Base-by-base conservation (phyloP, 1,284 basidiomycete genomes). In the Mrakiaceae sp. region DNA sequence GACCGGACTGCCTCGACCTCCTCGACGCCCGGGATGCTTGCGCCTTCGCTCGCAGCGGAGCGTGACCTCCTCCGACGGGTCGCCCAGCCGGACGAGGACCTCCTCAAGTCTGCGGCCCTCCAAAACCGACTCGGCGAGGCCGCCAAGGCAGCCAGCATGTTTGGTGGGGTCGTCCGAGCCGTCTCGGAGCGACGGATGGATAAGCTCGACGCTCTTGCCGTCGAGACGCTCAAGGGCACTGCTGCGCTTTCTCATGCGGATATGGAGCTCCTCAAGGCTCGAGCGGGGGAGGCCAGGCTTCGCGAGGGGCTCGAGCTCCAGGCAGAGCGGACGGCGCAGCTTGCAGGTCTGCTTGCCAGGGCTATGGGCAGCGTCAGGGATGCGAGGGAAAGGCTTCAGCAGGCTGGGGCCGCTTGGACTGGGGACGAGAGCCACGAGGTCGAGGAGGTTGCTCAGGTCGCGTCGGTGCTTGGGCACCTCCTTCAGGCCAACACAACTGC, bases 141-240 rank as follows among this genome's bases (percentile, higher is more conserved):
- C 8, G 81, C 80, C 64, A 90, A 90, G 71, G 85, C 88, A 11
- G 81, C 80, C 60, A 84, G 84, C 48, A 87, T 92, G 79, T 88
- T 95, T 71, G 86, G 90, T 44, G 87, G 87, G 8, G 86, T 87
- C 46, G 81, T 96, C 69, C 84, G 86, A 42, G 88, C 87, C 10
- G 84, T 87, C 44, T 85, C 86, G 59, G 87, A 91, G 72, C 81
- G 89, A 58, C 83, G 82, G 64, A 88, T 87, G 27, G 87, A 90
- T 68, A 84, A 85, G 69, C 78, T 92, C 56, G 90, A 93, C 70
- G 84, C 87, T n/a, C 74, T 82, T 42, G 83, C 82, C 67, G 74
- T 84, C 14, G 86, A 87, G 64, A 86, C 83, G 67, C 78, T 95
- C 71, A 86, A 84, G 71, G 80, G 87, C 10, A 84, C 89, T 65